Evolutionary conservation across 2,329 filamentous ascomycete species (phyloP).

Genomic region (Colletotrichum sp.): DNA sequence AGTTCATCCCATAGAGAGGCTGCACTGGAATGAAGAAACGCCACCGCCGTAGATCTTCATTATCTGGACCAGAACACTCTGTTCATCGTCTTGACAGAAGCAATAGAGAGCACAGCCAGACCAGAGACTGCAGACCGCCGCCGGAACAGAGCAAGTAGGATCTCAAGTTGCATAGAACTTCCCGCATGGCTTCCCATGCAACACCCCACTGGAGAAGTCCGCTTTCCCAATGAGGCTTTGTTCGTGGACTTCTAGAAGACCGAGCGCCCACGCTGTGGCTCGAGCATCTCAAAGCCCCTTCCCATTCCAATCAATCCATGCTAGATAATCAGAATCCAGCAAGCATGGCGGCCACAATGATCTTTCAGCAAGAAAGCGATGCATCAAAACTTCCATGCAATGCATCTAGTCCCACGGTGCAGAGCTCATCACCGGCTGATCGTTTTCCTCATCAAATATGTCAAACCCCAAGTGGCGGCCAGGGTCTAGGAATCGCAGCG

Average conservation of each 20-base stretch:
- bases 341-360: neutral
- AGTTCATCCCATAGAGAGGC: neutral
- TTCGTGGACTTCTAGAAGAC: neutral
- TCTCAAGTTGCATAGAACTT: neutral
- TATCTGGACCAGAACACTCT: fast-evolving
- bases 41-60: neutral
- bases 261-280: neutral
- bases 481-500: neutral
- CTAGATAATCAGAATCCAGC: neutral
- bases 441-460: neutral
- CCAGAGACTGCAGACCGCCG: neutral
- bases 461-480: neutral
- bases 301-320: neutral
- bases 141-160: neutral
- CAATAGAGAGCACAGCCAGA: neutral
- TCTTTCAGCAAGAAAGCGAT: neutral
- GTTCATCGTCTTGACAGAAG: neutral
- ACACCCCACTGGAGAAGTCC: neutral
- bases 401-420: neutral
- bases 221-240: neutral
- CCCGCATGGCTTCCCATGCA: neutral
- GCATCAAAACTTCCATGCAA: neutral
- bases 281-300: neutral
- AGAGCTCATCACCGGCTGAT: neutral
- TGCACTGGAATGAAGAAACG: neutral